Percentiles rank a stretch among this genome's conserved stretches.
Evolutionary conservation across 805 yeast species (phyloP).

Genomic region (Pichia cephalocereana): DNA sequence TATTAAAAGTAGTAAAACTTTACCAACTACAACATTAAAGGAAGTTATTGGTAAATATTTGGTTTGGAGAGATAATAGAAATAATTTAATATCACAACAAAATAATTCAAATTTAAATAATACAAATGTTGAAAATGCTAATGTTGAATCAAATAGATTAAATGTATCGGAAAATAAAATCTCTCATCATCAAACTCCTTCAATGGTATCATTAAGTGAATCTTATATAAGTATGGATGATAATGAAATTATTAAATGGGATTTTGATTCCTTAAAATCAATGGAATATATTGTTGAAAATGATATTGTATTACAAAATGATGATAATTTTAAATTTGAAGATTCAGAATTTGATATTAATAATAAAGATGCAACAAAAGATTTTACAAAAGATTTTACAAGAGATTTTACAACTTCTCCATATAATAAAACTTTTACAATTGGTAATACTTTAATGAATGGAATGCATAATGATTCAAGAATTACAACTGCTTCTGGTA

Average conservation of each 20-base stretch:
- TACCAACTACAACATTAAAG: constrained; percentile 51
- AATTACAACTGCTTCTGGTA: constrained; percentile 10
- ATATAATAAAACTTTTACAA: constrained; percentile 11
- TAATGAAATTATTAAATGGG: constrained; percentile 62
- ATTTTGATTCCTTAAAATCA: constrained; percentile 73
- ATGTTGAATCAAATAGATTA: not conserved
- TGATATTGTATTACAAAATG: constrained; percentile 37
- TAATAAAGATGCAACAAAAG: not conserved
- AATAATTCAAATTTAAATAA: not conserved
- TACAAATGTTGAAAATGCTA: constrained; percentile 29
- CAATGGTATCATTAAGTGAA: constrained; percentile 1
- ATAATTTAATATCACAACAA: constrained; percentile 21
- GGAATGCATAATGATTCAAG: not conserved
- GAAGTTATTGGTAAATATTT: constrained; percentile 70
- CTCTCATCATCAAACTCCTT: not conserved
- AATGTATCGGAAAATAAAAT: not conserved
- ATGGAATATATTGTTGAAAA: constrained; percentile 67
- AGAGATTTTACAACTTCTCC: constrained; percentile 7
- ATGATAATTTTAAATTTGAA: constrained; percentile 13
- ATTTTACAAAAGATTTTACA: too few species aligned
- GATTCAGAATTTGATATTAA: constrained; percentile 6
- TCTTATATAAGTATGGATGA: constrained; percentile 14
- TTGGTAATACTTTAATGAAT: constrained; percentile 14
- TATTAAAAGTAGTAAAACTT: constrained; percentile 49
- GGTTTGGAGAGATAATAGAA: constrained; percentile 63